Evolutionary conservation across 495 filamentous ascomycete genomes (phyloP).

Genomic region (Glonium stellatum): DNA sequence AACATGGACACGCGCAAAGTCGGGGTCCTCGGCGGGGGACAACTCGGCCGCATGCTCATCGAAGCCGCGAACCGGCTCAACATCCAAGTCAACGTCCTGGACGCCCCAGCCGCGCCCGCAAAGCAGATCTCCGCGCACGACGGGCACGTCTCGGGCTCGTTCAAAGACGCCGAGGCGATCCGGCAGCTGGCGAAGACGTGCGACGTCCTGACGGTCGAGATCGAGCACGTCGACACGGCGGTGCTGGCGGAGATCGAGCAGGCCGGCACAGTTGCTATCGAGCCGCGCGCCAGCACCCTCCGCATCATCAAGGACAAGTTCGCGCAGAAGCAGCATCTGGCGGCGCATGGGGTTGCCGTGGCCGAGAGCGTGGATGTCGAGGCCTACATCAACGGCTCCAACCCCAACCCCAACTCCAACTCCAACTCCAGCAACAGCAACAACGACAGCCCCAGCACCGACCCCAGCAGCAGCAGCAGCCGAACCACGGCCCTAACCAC

Average conservation of each 20-base stretch:
- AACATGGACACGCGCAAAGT: conserved; percentile 33
- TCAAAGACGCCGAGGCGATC: conserved; percentile 71
- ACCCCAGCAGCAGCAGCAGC: too few species aligned
- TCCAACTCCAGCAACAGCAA: too few species aligned
- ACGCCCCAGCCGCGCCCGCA: conserved; percentile 71
- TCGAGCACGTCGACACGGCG: conserved; percentile 92
- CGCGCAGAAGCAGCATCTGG: conserved; percentile 78
- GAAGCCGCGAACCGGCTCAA: conserved; percentile 83
- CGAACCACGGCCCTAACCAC: too few species aligned
- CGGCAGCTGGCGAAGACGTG: conserved; percentile 67
- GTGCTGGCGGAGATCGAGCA: conserved; percentile 72
- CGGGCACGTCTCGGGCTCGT: conserved; percentile 74
- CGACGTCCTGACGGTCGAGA: conserved; percentile 90
- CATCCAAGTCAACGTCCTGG: conserved; percentile 72
- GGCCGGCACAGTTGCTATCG: conserved; percentile 49
- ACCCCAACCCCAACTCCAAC: too few species aligned
- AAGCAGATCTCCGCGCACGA: conserved; percentile 80
- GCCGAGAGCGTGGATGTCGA: conserved; percentile 58
- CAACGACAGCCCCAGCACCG: too few species aligned
- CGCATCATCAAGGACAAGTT: conserved; percentile 95
- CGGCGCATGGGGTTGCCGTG: conserved; percentile 58
- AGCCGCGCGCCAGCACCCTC: conserved; percentile 84
- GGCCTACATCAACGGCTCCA: too few species aligned
- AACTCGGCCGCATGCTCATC: conserved; percentile 88
- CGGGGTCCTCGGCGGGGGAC: conserved; percentile 70